phyloP scores from a whole-genome alignment of 345 rosid genomes.

The Viola odorata region DNA sequence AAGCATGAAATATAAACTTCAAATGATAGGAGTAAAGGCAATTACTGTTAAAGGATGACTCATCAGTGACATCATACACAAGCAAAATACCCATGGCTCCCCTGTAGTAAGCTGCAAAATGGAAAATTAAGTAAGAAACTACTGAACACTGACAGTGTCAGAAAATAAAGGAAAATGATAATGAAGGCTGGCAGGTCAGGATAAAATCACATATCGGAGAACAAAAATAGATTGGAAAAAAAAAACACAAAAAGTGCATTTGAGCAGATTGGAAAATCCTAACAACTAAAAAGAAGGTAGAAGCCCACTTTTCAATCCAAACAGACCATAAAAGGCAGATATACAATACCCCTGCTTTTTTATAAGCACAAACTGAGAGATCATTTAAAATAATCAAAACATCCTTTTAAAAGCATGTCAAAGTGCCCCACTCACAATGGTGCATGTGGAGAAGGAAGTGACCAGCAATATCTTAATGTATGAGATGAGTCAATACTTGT shows the following conservation, averaged over 20 bases:
- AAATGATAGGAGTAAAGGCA: not conserved
- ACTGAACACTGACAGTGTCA: not conserved
- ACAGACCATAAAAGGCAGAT: no score
- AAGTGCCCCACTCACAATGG: no score
- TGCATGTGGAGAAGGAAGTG: no score
- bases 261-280: no score
- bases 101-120: slow-evolving; percentile 19
- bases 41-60: slow-evolving; percentile 25
- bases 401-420: no score
- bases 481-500: no score
- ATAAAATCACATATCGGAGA: not conserved
- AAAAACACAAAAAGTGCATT: not conserved
- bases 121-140: slow-evolving; percentile 3
- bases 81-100: slow-evolving; percentile 29
- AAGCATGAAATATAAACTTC: not conserved
- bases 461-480: no score
- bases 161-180: not conserved
- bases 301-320: no score
- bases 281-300: no score
- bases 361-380: no score
- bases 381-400: no score
- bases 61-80: slow-evolving; percentile 25
- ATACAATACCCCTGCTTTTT: no score
- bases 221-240: not conserved
- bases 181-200: not conserved